These are phyloP conservation scores for Trypanosoma scelopori DNA, from an alignment of 208 protist species.

Conservation along the genomic window DNA sequence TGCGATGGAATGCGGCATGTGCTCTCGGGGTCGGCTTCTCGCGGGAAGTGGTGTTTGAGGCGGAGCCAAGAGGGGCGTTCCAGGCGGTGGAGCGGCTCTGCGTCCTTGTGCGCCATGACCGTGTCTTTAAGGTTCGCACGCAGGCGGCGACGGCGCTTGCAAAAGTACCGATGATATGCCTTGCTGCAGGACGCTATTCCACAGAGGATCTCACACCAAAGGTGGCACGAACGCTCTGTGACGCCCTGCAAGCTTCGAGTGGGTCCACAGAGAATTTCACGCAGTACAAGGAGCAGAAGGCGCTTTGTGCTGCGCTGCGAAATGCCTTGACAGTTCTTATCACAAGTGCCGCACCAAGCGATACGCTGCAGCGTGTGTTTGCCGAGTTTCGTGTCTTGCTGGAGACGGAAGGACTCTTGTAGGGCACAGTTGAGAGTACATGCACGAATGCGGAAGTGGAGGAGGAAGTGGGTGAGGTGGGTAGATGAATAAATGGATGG, in stretches of 20 bases:
- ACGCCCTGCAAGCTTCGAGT: slow-evolving; percentile 36
- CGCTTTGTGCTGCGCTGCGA: slow-evolving; percentile 43
- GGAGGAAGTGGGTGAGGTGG: too few relatives aligned
- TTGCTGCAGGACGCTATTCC: slow-evolving; percentile 34
- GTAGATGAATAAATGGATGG: too few relatives aligned
- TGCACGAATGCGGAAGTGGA: too few relatives aligned
- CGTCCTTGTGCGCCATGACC: slow-evolving; percentile 49
- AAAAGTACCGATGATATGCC: slow-evolving; percentile 27
- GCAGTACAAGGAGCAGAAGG: slow-evolving; percentile 68
- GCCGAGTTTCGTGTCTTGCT: slow-evolving; percentile 46
- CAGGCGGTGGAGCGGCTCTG: slow-evolving; percentile 55
- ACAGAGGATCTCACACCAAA: slow-evolving; percentile 41
- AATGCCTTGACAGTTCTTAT: slow-evolving; percentile 41
- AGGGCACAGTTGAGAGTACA: too few relatives aligned
- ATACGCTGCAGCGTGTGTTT: slow-evolving; percentile 54
- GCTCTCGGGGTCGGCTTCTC: slow-evolving; percentile 64
- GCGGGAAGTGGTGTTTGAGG: slow-evolving; percentile 58
- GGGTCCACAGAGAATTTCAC: slow-evolving; percentile 53
- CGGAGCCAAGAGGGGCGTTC: slow-evolving; percentile 53
- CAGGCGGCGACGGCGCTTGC: slow-evolving; percentile 64
- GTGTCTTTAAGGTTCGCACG: slow-evolving; percentile 85
- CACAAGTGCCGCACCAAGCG: slow-evolving; percentile 50
- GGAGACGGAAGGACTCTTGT: slow-evolving; percentile 46
- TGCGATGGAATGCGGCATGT: slow-evolving; percentile 76
- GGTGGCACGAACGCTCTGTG: slow-evolving; percentile 61